A percentile compares a stretch with the other conserved stretches of the same genome.
These are phyloP conservation scores for Saccharomycopsis hybrid DNA, from an alignment of 1,139 yeast genomes.

Conservation along the genomic window DNA sequence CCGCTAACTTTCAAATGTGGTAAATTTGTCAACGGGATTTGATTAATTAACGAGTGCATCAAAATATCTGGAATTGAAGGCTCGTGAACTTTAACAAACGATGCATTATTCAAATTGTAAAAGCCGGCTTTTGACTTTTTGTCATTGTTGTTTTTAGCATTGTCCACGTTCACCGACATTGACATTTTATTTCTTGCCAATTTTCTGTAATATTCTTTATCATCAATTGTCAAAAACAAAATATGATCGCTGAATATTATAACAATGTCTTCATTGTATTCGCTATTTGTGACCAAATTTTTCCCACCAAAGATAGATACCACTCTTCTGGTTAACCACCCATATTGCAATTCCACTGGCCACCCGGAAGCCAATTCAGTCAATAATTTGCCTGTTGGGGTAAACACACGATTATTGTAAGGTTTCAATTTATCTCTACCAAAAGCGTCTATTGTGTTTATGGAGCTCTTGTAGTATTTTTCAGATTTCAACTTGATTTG, in stretches of 20 bases:
- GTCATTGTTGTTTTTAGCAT: neutral
- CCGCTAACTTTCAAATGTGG: constrained; percentile 64
- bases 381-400: constrained; percentile 84
- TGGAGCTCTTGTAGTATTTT: constrained; percentile 46
- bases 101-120: constrained; percentile 23
- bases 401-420: constrained; percentile 65
- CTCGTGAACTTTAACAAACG: constrained; percentile 34
- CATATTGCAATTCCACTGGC: constrained; percentile 83
- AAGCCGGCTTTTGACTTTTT: constrained; percentile 1
- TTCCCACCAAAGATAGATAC: constrained; percentile 69
- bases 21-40: constrained; percentile 65
- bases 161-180: too few species aligned
- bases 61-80: constrained; percentile 72
- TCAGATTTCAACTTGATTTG: constrained; percentile 29
- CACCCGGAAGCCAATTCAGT: constrained; percentile 79
- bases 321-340: constrained; percentile 82
- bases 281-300: constrained; percentile 33
- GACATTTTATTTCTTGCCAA: too few species aligned
- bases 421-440: constrained; percentile 49
- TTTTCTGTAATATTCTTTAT: constrained; percentile 33
- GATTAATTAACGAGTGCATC: constrained; percentile 86
- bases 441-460: constrained; percentile 73
- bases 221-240: constrained; percentile 51
- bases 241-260: constrained; percentile 77
- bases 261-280: constrained; percentile 45